Evolutionary conservation across 805 yeast species (phyloP).

Genomic region (Diddensiella santjacobensis): DNA sequence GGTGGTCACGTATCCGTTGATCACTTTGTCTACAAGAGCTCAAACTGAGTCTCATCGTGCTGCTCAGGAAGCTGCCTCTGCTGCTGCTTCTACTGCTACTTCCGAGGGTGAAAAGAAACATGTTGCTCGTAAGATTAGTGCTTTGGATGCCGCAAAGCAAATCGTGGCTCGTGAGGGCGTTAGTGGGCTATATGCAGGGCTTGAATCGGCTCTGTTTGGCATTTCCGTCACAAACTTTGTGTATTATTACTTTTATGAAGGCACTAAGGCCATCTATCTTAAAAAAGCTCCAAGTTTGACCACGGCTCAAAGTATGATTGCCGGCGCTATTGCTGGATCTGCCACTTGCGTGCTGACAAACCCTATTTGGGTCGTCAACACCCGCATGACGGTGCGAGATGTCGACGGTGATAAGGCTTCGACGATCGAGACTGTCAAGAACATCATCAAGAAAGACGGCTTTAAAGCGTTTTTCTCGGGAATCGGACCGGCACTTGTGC

Average conservation of each 20-base stretch:
- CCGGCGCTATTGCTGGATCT: conserved; percentile 86
- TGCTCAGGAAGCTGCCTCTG: conserved; percentile 24
- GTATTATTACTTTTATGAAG: conserved; percentile 87
- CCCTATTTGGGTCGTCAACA: conserved; percentile 94
- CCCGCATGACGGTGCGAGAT: conserved; percentile 68
- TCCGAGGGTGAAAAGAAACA: conserved; percentile 18
- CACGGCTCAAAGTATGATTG: conserved; percentile 63
- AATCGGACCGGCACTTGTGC: conserved; percentile 77
- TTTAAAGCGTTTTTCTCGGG: conserved; percentile 73
- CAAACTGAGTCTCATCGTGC: conserved; percentile 54
- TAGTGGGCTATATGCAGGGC: conserved; percentile 72
- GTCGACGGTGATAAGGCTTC: conserved; percentile 36
- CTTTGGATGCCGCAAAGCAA: conserved; percentile 41
- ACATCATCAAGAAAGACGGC: conserved; percentile 71
- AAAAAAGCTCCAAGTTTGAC: conserved; percentile 30
- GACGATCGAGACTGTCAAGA: conserved; percentile 54
- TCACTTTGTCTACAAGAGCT: conserved; percentile 81
- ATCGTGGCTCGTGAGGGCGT: conserved; percentile 59
- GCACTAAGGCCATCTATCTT: conserved; percentile 39
- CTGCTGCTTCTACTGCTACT: too few relatives aligned
- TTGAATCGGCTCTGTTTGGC: conserved; percentile 84
- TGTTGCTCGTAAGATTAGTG: conserved; percentile 24
- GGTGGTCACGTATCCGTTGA: conserved; percentile 85
- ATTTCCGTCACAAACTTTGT: conserved; percentile 81
- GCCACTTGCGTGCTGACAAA: conserved; percentile 77